These are phyloP conservation scores for Yamadazyma buinensis DNA, from an alignment of 1,139 yeast genomes.

Conservation along the genomic window DNA sequence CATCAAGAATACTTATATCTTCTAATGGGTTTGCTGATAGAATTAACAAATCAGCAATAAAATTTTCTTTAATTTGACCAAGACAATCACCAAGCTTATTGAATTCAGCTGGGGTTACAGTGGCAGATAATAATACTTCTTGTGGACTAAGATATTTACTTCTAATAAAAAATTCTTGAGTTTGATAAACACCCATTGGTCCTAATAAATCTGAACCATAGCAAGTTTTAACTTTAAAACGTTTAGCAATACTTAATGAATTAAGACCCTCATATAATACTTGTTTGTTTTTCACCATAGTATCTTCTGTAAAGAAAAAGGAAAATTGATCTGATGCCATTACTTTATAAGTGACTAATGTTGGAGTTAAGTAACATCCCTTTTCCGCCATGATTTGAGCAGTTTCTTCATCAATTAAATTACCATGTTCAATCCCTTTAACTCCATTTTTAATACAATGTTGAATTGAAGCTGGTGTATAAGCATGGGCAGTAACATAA, in stretches of 20 bases:
- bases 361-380: conserved; percentile 19
- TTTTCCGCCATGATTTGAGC: conserved; percentile 18
- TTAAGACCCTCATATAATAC: conserved; percentile 17
- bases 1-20: conserved; percentile 17
- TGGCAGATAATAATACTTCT: conserved; percentile 19
- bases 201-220: conserved; percentile 21
- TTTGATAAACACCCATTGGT: conserved; percentile 18
- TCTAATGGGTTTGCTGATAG: conserved; percentile 18
- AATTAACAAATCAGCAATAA: conserved; percentile 17
- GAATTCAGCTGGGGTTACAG: conserved; percentile 19
- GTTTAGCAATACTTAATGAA: conserved; percentile 16
- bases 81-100: conserved; percentile 12
- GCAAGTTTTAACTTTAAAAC: conserved; percentile 17
- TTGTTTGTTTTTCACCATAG: conserved; percentile 14
- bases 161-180: conserved; percentile 19
- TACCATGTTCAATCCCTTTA: conserved; percentile 23
- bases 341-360: conserved; percentile 20
- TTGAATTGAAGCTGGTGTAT: conserved; percentile 17
- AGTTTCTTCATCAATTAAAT: conserved; percentile 18
- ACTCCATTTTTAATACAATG: conserved; percentile 19
- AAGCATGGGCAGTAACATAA: conserved; percentile 22
- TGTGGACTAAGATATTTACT: conserved; percentile 15
- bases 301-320: conserved; percentile 13
- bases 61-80: conserved; percentile 19
- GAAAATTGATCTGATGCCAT: conserved; percentile 20